Evolutionary conservation across 148 eudicot genomes (phyloP), one percentile per base, ranked within the genome.

Genomic region (Fagopyrum esculentum): DNA sequence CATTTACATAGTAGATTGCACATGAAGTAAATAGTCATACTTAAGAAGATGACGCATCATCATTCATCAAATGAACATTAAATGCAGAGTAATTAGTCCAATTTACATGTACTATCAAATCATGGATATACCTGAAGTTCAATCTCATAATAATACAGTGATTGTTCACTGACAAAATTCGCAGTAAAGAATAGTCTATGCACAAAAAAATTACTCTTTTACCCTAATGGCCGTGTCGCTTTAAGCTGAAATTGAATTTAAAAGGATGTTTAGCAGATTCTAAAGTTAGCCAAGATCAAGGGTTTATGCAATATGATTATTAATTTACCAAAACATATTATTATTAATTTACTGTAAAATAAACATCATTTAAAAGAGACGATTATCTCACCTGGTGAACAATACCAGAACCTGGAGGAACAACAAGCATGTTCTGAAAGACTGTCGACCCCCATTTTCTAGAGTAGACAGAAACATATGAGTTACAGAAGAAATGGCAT

Each of bases 391-490:
- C 98, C 93, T 93, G 98, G 78, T 93, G 98, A 61, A 93, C 98
- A 75, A 93, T 93, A 81, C 98, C 98, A 81, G 98, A 93, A 81
- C 98, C 97, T 45, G 98, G 95, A 78, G 98, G 98, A 78, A 91
- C 95, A 47, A 93, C 98, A 69, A 93, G 97, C 98, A 91, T 93
- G 77, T 93, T 93, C 51, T 76, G 88, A 86, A 93, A 93, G 74
- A 97, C 98, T 80, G 87, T 88, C 50, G 97, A 93, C 56, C 98
- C 98, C 98, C 98, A 93, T 81, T 89, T 93, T 13, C 84, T 60
- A 95, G 87, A 63, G 87, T 83, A 45, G 76, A 80, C 81, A 91
- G 86, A 79, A 90, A 95, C 72, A 90, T 79, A 75, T 81, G 84
- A 74, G 89, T 87, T 78, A 89, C 93, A 82, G 87, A 87, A 40